Base-by-base conservation (phyloP, 495 filamentous ascomycete species). In the Lophiostoma macrostomum region DNA sequence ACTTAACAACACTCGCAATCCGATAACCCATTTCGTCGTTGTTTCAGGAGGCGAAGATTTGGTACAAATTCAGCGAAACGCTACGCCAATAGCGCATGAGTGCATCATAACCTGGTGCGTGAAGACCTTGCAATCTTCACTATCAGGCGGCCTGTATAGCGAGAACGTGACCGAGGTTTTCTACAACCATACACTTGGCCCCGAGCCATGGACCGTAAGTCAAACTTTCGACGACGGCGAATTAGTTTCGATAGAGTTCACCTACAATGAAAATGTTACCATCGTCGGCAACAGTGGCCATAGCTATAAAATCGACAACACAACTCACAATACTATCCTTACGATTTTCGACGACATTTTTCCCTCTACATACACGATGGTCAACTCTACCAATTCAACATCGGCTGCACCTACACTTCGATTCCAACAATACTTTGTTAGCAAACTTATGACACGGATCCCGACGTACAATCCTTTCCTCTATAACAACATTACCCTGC, bases 101-200 rank as follows among this genome's bases (percentile, higher is more conserved):
- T 50, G 46, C 35, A 38, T 38, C 7, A 38, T 38, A 38, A n/a
- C 35, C 16, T 53, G 50, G 50, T 53, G 50, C 50, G 37, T 44
- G 11, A 49, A 60, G 25, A 55, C 39, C n/a, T 38, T 60, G 25
- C 27, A 39, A 36, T 54, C 50, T 16, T 13, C 49, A 32, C 27
- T 24, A 18, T 53, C 30, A n/a, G 31, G 27, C 19, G 51, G 51
- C 18, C 8, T 11, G 24, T 59, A 59, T 29, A 34, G 20, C 20
- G 55, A 53, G 37, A 42, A 34, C 22, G 48, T 59, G 8, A 53
- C 27, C 13, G 24, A 43, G 3, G 44, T 20, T 20, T n/a, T 59
- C 32, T 24, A 39, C 54, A 59, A 59, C 37, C 14, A 38, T 22
- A 60, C 50, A 30, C n/a, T 31, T 13, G 49, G 39, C 10, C 50